These are phyloP conservation scores for Mariannaea sp. DNA, from an alignment of 2,329 filamentous ascomycete genomes.

Conservation along the genomic window DNA sequence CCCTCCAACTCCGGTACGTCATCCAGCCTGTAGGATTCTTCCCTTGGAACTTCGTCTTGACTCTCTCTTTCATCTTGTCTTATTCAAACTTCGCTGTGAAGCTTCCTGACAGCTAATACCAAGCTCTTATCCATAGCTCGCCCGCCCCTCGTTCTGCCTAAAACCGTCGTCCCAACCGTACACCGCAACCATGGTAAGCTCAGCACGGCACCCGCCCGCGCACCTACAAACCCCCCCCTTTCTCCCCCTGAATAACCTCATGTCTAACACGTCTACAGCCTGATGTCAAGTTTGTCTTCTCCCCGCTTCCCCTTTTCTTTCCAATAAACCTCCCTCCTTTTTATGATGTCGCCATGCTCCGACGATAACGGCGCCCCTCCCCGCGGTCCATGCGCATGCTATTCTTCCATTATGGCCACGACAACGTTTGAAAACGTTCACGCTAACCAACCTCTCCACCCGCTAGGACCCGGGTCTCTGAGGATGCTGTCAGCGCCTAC, in stretches of 20 bases:
- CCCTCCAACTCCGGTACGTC: conserved; percentile 27
- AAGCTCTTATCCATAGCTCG: conserved; percentile 28
- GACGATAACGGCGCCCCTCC: conserved; percentile 25
- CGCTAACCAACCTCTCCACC: conserved; percentile 32
- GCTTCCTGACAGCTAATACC: conserved; percentile 34
- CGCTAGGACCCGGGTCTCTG: conserved; percentile 70
- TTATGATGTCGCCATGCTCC: too few relatives aligned
- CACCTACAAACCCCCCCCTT: conserved; percentile 2
- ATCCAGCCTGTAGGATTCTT: not conserved
- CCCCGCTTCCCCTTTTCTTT: conserved; percentile 23
- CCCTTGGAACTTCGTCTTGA: not conserved
- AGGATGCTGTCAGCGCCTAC: conserved; percentile 73
- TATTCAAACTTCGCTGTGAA: not conserved
- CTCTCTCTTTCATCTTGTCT: not conserved
- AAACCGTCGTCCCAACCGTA: conserved; percentile 38
- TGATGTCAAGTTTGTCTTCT: conserved; percentile 65
- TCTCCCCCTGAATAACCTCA: not conserved
- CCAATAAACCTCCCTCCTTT: conserved; percentile 3
- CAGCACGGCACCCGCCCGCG: conserved; percentile 14
- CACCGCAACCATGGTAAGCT: conserved; percentile 50
- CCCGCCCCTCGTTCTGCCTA: conserved; percentile 35
- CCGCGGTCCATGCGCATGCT: conserved; percentile 26
- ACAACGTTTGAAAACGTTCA: conserved; percentile 18
- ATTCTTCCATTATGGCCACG: not conserved
- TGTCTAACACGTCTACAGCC: conserved; percentile 51